Conservation (phyloP, 139 green algal species). For the Chlorella vulgaris region DNA sequence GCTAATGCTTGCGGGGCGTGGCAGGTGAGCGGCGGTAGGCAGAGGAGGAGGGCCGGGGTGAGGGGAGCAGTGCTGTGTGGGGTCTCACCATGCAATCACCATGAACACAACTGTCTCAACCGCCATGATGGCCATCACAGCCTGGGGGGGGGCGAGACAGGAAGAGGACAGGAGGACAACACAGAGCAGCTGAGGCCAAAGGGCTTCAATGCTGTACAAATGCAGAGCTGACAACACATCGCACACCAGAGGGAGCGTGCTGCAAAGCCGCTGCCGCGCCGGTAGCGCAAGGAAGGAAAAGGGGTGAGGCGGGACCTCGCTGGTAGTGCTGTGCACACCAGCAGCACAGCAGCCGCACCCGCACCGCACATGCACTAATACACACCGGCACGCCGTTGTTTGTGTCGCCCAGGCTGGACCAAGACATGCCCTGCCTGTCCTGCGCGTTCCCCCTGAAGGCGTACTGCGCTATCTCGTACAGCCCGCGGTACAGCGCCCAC, state of each 20-base stretch:
- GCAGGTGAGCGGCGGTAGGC: too few species aligned
- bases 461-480: constrained; percentile 77
- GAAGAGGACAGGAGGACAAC: too few species aligned
- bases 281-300: too few species aligned
- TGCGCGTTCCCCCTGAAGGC: constrained; percentile 75
- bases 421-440: constrained; percentile 65
- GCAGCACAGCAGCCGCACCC: neutral
- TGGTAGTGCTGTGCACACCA: neutral
- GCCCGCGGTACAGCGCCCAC: constrained; percentile 83
- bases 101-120: constrained; percentile 85
- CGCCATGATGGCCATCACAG: constrained; percentile 68
- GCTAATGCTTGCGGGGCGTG: too few species aligned
- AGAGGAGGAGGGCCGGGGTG: neutral
- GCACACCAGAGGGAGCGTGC: neutral
- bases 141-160: neutral
- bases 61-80: neutral
- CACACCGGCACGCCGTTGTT: constrained; percentile 68
- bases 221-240: too few species aligned
- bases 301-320: constrained; percentile 1
- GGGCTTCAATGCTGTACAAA: too few species aligned
- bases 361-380: neutral
- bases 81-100: constrained; percentile 59
- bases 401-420: constrained; percentile 62
- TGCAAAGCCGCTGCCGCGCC: too few species aligned
- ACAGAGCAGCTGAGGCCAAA: too few species aligned